Evolutionary conservation across 2,329 filamentous ascomycete genomes (phyloP), one percentile per base, ranked within the genome.

Genomic region (Fusarium clavum): DNA sequence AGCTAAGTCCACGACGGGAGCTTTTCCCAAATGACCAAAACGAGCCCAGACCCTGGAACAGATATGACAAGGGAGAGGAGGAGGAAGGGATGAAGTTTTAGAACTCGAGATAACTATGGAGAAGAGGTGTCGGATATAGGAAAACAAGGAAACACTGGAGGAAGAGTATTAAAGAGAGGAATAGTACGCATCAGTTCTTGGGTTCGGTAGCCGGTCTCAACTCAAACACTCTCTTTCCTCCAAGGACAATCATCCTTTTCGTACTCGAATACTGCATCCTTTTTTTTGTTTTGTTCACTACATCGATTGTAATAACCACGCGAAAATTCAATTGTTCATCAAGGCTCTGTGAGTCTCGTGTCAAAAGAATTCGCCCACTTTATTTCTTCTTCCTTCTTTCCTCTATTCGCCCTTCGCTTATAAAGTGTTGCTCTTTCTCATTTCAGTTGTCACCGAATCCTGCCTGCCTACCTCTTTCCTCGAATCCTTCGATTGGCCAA

Each of bases 331-430:
- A 45, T 66, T 57, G 30, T 51, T 29, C 25, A 32, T 27, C 41
- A 46, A 61, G 67, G 27, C 67, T 71, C 68, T 69, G 68, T 32
- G 67, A 70, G 68, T 71, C 68, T 70, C 55, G 44, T 61, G 63
- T 49, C 45, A 57, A 48, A 56, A 25, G 45, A 38, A 55, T 57
- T 47, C 67, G 46, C 49, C 52, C 57, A 52, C 51, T 64, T 55
- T 70, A 44, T 55, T 69, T 38, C 34, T 38, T 38, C 32, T 52
- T 41, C 32, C 27, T 20, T 25, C 12, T 8, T 59, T 49, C 38
- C 41, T 55, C 43, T 38, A 53, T 48, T 68, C 29, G 46, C 68
- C 67, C 48, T 47, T 70, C 68, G 67, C 68, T 70, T 71, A 71
- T 56, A 57, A 44, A 57, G 54, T 61, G 51, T 64, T 57, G 47